Conservation (phyloP, 345 rosid genomes). For the Populus tremula region DNA sequence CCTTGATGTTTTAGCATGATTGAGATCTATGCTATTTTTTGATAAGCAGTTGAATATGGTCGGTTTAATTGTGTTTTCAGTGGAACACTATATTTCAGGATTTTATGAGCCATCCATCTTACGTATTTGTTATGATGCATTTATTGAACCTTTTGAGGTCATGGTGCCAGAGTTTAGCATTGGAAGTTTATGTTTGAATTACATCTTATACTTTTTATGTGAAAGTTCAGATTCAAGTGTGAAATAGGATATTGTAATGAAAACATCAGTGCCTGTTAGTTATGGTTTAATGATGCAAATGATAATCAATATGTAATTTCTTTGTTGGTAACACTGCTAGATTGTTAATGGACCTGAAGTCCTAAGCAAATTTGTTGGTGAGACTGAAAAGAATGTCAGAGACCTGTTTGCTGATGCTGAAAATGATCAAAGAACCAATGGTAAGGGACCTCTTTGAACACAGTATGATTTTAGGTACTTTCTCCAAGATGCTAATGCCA, state of each 20-base stretch:
- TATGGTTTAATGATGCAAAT: background rate
- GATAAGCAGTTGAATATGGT: background rate
- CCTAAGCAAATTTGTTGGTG: slow-evolving; percentile 97
- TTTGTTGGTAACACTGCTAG: slow-evolving; percentile 42
- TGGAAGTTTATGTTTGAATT: background rate
- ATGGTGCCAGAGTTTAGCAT: background rate
- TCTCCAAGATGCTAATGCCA: slow-evolving; percentile 8
- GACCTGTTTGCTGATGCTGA: slow-evolving; percentile 99
- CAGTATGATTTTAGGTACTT: background rate
- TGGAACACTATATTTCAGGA: background rate
- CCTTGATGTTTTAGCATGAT: background rate
- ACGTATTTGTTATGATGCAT: background rate
- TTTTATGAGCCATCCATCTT: background rate
- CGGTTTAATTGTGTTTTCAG: background rate
- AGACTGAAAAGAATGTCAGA: slow-evolving; percentile 92
- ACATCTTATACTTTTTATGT: background rate
- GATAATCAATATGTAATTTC: background rate
- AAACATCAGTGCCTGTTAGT: background rate
- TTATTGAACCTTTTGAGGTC: background rate
- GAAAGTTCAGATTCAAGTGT: background rate
- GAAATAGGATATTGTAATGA: background rate
- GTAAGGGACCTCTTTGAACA: slow-evolving; percentile 36
- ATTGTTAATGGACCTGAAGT: slow-evolving; percentile 98
- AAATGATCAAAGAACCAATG: slow-evolving; percentile 76
- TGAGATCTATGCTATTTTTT: background rate